These are phyloP conservation scores for Eleusine coracana DNA, from an alignment of 176 grass and related monocot species.

Conservation along the genomic window DNA sequence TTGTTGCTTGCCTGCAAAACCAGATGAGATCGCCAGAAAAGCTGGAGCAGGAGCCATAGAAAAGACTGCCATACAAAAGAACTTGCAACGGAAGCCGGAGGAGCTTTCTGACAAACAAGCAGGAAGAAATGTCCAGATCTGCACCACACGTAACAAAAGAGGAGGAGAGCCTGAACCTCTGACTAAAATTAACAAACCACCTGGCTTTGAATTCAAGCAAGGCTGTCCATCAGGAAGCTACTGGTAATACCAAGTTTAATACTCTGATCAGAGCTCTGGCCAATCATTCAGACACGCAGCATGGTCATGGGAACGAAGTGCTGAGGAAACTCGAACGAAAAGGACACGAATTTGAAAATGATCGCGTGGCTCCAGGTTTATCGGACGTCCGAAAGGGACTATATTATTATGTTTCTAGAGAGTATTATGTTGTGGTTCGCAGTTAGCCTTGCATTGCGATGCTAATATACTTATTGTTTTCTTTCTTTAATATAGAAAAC, in stretches of 20 bases:
- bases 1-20: constrained; percentile 28
- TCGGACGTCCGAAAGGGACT: neutral
- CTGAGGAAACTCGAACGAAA: neutral
- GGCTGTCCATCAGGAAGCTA: neutral
- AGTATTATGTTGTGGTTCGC: neutral
- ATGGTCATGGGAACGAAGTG: constrained; percentile 12
- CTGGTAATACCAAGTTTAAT: neutral
- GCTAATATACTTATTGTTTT: neutral
- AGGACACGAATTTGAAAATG: neutral
- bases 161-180: neutral
- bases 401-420: no score
- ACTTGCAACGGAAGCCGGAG: neutral
- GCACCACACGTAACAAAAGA: constrained; percentile 13
- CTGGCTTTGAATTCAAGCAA: constrained; percentile 52
- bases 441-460: neutral
- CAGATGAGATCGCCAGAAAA: constrained; percentile 52
- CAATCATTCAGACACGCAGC: constrained; percentile 30
- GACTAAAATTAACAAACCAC: constrained; percentile 19
- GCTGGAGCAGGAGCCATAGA: constrained; percentile 20
- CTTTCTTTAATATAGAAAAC: neutral
- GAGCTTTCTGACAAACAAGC: constrained; percentile 27
- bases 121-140: constrained; percentile 16
- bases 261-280: neutral
- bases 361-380: neutral
- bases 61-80: neutral